Percentiles rank a stretch among this genome's conserved stretches.
phyloP scores from a whole-genome alignment of 2,329 filamentous ascomycete genomes.

The Thyridium curvatum region DNA sequence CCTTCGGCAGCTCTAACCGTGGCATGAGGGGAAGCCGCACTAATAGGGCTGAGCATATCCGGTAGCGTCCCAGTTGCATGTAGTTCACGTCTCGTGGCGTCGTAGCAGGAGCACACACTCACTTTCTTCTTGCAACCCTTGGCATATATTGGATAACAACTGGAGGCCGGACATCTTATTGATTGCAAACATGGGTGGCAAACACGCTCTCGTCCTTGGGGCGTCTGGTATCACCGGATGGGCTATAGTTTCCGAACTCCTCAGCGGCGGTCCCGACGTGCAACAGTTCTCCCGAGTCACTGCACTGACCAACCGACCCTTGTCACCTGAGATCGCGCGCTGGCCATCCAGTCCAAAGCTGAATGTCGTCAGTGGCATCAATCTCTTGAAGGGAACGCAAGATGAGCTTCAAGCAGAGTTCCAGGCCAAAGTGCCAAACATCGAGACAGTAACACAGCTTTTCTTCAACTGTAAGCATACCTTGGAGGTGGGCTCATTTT shows the following conservation, averaged over 20 bases:
- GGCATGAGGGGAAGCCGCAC: too few species aligned
- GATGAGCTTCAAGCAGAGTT: slow-evolving; percentile 23
- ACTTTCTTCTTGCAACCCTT: too few species aligned
- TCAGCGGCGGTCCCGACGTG: slow-evolving; percentile 36
- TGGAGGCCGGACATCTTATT: too few species aligned
- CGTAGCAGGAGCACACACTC: too few species aligned
- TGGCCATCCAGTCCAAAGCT: slow-evolving; percentile 23
- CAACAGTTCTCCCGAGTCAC: slow-evolving; percentile 35
- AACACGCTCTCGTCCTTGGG: slow-evolving; percentile 13
- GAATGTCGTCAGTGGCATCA: slow-evolving; percentile 24
- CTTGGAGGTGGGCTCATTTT: too few species aligned
- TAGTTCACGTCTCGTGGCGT: too few species aligned
- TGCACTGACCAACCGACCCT: slow-evolving; percentile 39
- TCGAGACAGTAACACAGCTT: slow-evolving; percentile 32
- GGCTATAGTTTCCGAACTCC: slow-evolving; percentile 39
- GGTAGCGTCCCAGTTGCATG: too few species aligned
- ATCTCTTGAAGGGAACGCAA: slow-evolving; percentile 22
- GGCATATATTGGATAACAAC: too few species aligned
- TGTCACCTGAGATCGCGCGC: slow-evolving; percentile 16
- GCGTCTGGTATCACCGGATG: slow-evolving; percentile 41
- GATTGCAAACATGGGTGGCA: too few species aligned
- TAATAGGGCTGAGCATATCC: too few species aligned
- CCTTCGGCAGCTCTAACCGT: too few species aligned
- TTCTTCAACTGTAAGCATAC: slow-evolving; percentile 29
- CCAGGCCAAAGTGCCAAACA: slow-evolving; percentile 23